Percentiles rank a stretch among this genome's conserved stretches.
Conservation (phyloP, 208 protist species). For the Crithidia expoeki region DNA sequence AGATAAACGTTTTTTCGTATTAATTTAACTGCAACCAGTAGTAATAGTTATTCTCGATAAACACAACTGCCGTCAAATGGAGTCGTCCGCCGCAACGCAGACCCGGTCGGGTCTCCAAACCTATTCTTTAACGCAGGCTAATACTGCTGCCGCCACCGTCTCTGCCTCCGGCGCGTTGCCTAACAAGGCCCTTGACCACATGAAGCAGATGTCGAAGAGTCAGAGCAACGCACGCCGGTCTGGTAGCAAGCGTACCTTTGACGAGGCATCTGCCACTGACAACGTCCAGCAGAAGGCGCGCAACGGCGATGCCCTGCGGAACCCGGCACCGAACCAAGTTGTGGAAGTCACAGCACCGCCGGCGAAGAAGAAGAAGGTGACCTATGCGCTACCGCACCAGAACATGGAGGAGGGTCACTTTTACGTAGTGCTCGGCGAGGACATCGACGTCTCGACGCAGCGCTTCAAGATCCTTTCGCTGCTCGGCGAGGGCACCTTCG, state of each 20-base stretch:
- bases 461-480: slow-evolving; percentile 92
- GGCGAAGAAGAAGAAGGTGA: slow-evolving; percentile 82
- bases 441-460: slow-evolving; percentile 86
- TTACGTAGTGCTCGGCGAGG: slow-evolving; percentile 89
- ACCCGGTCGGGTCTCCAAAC: slow-evolving; percentile 21
- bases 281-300: slow-evolving; percentile 27
- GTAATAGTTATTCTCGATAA: no score
- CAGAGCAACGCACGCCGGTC: slow-evolving; percentile 51
- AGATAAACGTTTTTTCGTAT: no score
- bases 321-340: slow-evolving; percentile 40
- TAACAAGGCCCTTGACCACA: slow-evolving; percentile 34
- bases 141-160: slow-evolving; percentile 4
- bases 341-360: slow-evolving; percentile 46
- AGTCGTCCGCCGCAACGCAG: slow-evolving; percentile 14
- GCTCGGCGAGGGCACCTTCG: slow-evolving; percentile 89
- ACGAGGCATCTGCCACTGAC: slow-evolving; percentile 64
- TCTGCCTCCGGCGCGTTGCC: slow-evolving; percentile 10
- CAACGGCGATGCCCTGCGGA: slow-evolving; percentile 18
- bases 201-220: slow-evolving; percentile 24
- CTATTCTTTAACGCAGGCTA: slow-evolving; percentile 25
- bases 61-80: no score
- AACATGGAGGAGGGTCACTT: slow-evolving; percentile 92
- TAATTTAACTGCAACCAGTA: no score
- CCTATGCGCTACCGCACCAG: slow-evolving; percentile 81
- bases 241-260: slow-evolving; percentile 80